Conservation (phyloP, 139 green algal species). For the Eudorina sp. region DNA sequence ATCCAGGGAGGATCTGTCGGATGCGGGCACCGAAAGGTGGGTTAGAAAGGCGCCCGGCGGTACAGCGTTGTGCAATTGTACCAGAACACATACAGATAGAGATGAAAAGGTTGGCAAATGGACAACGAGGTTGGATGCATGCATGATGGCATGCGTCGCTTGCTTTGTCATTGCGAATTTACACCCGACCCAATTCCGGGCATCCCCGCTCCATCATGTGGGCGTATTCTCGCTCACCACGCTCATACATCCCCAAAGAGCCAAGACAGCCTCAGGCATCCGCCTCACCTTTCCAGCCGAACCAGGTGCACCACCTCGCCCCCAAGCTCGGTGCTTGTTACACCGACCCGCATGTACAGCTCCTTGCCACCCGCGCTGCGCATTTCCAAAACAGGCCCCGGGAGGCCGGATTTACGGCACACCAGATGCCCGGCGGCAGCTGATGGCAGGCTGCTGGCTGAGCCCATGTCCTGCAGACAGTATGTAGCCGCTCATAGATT, state of each 20-base stretch:
- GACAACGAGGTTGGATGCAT: no score
- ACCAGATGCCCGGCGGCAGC: background rate
- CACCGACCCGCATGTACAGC: background rate
- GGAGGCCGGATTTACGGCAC: background rate
- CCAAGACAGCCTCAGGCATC: background rate
- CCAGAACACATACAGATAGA: no score
- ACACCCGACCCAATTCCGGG: no score
- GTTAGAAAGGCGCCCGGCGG: no score
- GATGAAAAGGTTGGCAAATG: no score
- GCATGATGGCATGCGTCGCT: no score
- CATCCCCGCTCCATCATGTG: no score
- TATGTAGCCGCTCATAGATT: background rate
- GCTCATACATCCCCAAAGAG: no score
- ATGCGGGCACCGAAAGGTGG: background rate
- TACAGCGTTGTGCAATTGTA: no score
- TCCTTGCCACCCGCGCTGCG: background rate
- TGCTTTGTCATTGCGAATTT: no score
- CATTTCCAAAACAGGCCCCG: background rate
- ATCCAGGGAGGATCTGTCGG: background rate
- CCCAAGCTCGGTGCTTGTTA: background rate
- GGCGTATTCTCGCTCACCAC: no score
- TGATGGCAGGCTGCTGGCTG: background rate
- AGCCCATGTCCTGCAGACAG: slow-evolving; percentile 12
- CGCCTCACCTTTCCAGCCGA: background rate
- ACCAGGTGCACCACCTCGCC: slow-evolving; percentile 1